These are phyloP conservation scores for Geotrichum klebahnii DNA, from an alignment of 1,139 yeast species.

Conservation along the genomic window DNA sequence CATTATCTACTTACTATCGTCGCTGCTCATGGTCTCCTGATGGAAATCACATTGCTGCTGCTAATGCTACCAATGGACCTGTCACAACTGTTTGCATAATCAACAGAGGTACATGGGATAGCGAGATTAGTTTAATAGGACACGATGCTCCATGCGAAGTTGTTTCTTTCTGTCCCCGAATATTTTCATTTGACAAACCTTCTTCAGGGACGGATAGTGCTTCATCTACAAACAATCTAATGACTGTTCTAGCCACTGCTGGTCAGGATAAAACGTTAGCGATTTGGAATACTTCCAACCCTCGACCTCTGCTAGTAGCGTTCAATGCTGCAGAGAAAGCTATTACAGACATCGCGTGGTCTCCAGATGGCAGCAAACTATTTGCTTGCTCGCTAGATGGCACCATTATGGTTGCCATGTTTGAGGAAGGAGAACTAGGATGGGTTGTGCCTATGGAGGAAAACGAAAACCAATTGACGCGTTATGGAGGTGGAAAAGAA, in stretches of 20 bases:
- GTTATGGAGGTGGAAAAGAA: slow-evolving; percentile 87
- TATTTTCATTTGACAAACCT: slow-evolving; percentile 37
- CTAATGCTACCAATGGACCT: slow-evolving; percentile 96
- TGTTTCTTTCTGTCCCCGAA: slow-evolving; percentile 82
- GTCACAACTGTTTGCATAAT: slow-evolving; percentile 85
- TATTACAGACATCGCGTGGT: slow-evolving; percentile 77
- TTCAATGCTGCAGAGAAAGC: slow-evolving; percentile 59
- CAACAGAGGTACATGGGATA: slow-evolving; percentile 89
- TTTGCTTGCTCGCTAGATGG: slow-evolving; percentile 85
- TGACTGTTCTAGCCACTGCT: slow-evolving; percentile 76
- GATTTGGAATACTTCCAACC: slow-evolving; percentile 78
- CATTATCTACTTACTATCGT: slow-evolving; percentile 87
- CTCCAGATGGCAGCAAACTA: slow-evolving; percentile 68
- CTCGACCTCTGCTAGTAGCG: slow-evolving; percentile 70
- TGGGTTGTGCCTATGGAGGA: slow-evolving; percentile 60
- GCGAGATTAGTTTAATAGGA: slow-evolving; percentile 83
- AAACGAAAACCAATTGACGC: slow-evolving; percentile 63
- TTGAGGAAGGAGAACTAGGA: slow-evolving; percentile 74
- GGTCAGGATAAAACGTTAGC: slow-evolving; percentile 79
- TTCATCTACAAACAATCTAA: slow-evolving; percentile 31
- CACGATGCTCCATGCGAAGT: slow-evolving; percentile 98
- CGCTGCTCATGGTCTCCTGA: slow-evolving; percentile 97
- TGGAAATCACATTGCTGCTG: slow-evolving; percentile 93
- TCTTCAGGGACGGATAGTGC: slow-evolving; percentile 1
- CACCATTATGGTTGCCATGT: slow-evolving; percentile 63